Conservation (phyloP, 169 alveolate species). For the Cryptosporidium canis region DNA sequence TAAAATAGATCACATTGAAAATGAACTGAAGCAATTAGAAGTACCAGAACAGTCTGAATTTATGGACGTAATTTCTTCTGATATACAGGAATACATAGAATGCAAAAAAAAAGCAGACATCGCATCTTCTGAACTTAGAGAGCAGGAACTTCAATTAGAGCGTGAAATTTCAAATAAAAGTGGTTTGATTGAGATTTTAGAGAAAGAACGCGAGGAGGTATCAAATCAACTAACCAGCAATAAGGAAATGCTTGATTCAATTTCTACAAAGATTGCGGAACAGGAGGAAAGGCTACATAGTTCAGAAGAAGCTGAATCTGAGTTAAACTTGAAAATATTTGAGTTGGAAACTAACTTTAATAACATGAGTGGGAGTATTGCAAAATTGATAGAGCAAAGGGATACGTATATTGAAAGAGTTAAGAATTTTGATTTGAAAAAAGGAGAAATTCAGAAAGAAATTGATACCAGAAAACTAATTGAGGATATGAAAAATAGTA, state of each 20-base stretch:
- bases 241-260: slow-evolving; percentile 1
- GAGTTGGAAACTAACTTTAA: slow-evolving; percentile 69
- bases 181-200: slow-evolving; percentile 52
- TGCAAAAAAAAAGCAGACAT: slow-evolving; percentile 55
- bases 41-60: slow-evolving; percentile 2
- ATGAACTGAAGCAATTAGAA: background rate
- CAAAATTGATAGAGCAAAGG: slow-evolving; percentile 72
- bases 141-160: slow-evolving; percentile 36
- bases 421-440: slow-evolving; percentile 75
- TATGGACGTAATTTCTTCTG: slow-evolving; percentile 3
- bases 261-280: background rate
- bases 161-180: slow-evolving; percentile 9
- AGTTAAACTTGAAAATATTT: slow-evolving; percentile 23
- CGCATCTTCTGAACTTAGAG: slow-evolving; percentile 33
- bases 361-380: slow-evolving; percentile 71
- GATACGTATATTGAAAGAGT: slow-evolving; percentile 73
- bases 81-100: slow-evolving; percentile 49
- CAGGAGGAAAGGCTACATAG: slow-evolving; percentile 17
- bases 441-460: slow-evolving; percentile 62
- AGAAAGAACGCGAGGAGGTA: slow-evolving; percentile 47
- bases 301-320: background rate
- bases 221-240: background rate
- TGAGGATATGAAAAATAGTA: slow-evolving; percentile 51
- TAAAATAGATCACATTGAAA: background rate
- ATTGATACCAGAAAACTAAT: slow-evolving; percentile 35